A percentile compares a stretch with the other conserved stretches of the same genome.
Conservation (phyloP, 2,329 filamentous ascomycete species). For the Botrytis medusae region DNA sequence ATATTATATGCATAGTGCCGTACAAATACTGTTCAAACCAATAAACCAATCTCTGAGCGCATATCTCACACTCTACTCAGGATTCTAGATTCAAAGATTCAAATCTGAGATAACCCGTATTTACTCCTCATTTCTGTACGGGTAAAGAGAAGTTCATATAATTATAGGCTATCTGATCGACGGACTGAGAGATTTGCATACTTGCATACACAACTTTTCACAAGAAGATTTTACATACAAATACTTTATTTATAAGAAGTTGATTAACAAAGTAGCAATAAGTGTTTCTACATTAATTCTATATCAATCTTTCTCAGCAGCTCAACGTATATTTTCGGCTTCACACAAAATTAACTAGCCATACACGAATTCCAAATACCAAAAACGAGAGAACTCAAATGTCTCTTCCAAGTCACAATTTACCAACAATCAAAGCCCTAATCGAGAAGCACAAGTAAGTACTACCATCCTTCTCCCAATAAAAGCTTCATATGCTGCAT, state of each 20-base stretch:
- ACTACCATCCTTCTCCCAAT: too few species aligned
- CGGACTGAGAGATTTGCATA: not conserved
- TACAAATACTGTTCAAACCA: not conserved
- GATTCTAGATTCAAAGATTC: not conserved
- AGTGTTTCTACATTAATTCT: not conserved
- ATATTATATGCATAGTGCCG: rapidly evolving
- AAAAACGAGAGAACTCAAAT: not conserved
- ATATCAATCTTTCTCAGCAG: not conserved
- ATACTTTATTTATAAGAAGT: not conserved
- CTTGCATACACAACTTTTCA: not conserved
- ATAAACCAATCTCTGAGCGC: not conserved
- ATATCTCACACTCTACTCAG: not conserved
- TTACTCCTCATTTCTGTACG: not conserved
- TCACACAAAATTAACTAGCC: not conserved
- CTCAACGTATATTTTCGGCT: not conserved
- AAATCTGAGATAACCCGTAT: not conserved
- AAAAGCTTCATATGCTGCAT: not conserved
- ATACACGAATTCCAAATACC: not conserved
- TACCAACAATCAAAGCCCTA: not conserved
- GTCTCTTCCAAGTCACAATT: not conserved
- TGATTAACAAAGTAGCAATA: not conserved
- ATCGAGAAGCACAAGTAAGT: not conserved
- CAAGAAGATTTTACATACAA: not conserved
- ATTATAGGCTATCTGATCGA: rapidly evolving
- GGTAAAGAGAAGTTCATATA: not conserved